A percentile compares a stretch with the other conserved stretches of the same genome.
Conservation (phyloP, 345 rosid species). For the Reutealis trisperma region DNA sequence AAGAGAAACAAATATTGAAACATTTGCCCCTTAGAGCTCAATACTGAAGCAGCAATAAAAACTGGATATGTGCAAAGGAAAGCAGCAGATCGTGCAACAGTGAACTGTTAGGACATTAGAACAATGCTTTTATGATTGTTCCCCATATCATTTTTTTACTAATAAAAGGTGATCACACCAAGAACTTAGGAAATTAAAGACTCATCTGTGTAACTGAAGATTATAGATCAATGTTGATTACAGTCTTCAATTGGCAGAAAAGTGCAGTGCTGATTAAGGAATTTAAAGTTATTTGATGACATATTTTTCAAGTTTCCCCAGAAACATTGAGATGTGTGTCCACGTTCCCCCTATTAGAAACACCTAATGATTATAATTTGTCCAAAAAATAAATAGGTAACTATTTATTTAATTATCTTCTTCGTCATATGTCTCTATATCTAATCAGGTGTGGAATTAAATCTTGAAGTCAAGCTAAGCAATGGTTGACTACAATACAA, state of each 20-base stretch:
- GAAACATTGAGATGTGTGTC: background rate
- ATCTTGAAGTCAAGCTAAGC: background rate
- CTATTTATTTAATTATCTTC: background rate
- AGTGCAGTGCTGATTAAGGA: background rate
- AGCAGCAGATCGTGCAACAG: background rate
- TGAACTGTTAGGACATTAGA: background rate
- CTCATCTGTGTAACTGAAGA: background rate
- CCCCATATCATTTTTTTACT: background rate
- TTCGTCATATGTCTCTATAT: background rate
- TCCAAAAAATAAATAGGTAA: background rate
- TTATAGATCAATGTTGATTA: background rate
- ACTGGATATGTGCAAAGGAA: background rate
- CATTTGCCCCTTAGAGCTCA: background rate
- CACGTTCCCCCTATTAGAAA: background rate
- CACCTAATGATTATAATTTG: background rate
- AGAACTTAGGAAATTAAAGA: background rate
- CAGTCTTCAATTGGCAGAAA: background rate
- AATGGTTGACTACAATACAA: conserved; percentile 4
- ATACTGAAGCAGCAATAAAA: background rate
- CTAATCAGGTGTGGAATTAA: background rate
- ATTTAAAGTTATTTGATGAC: background rate
- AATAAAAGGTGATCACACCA: background rate
- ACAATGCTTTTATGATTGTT: background rate
- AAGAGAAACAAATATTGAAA: background rate
- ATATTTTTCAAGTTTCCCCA: background rate